Base-by-base conservation (phyloP, 495 filamentous ascomycete genomes). In the Daldinia childiae region DNA sequence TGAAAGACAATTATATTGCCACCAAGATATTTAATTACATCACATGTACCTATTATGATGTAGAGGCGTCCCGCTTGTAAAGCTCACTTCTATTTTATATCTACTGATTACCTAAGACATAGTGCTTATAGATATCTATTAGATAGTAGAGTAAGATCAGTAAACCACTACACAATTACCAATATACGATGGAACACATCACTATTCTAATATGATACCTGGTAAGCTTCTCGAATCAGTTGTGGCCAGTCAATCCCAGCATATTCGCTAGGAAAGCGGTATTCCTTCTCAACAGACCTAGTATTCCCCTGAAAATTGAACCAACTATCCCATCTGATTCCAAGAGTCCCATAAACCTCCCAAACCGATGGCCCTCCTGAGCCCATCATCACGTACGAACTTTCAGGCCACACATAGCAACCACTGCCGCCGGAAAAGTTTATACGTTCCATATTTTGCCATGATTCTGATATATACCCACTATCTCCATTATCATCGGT, bases 401-500 rank as follows among this genome's bases (percentile, higher is more conserved):
- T 69, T 43, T 30, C 58, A 24, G 54, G 52, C 59, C 52, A 58
- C 24, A 45, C 3, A 17, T 69, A 69, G 34, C 29, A 41, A 34
- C 45, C 59, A 0, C 27, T 17, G 5, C 60, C 60, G 7, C 66
- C 60, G 5, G 66, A 69, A 29, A 69, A 64, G 32, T 64, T 69
- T 34, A 30, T 34, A 8, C 5, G 29, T 59, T 4, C 12, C 24
- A 11, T 0, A 6, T 38, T 9, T 9, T 52, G 59, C 24, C 34
- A n/a, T 4, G 14, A 11, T 19, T 58, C 7, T 21, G 14, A 11
- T 38, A 1, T 26, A 24, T 27, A 12, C 1, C 1, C n/a, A 2
- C 30, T n/a, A 8, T 54, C 7, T 12, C 54, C 29, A 12, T 11
- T 19, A 4, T 8, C 54, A 27, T 43, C 9, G 12, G 52, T 64